phyloP scores from a whole-genome alignment of 441 rosid species.

The Dalechampia spathulata region DNA sequence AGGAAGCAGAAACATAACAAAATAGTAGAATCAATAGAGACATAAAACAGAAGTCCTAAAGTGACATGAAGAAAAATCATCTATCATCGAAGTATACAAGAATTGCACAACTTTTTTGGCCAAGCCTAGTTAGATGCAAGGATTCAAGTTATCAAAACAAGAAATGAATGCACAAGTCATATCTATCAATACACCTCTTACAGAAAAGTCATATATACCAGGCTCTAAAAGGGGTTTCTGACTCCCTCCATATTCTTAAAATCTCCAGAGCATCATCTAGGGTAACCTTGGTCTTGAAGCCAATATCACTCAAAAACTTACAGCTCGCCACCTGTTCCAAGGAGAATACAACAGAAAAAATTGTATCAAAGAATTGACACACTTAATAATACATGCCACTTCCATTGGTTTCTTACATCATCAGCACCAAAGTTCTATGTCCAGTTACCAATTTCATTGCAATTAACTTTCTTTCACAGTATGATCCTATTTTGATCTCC shows the following conservation, averaged over 20 bases:
- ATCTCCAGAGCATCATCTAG: conserved; percentile 54
- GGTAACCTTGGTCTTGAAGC: conserved; percentile 69
- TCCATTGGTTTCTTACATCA: too few species aligned
- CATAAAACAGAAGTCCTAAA: neutral
- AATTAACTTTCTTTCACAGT: too few species aligned
- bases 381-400: too few species aligned
- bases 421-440: too few species aligned
- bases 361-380: too few species aligned
- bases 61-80: neutral
- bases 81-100: neutral
- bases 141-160: neutral
- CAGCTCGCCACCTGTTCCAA: conserved; percentile 63
- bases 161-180: neutral
- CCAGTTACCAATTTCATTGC: too few species aligned
- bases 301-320: conserved; percentile 57
- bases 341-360: conserved; percentile 7
- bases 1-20: too few species aligned
- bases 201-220: conserved; percentile 42
- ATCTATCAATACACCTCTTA: neutral
- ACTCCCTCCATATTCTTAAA: conserved; percentile 52
- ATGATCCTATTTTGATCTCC: too few species aligned
- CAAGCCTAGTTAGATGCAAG: neutral
- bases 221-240: conserved; percentile 53
- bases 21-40: neutral
- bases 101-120: neutral